Evolutionary conservation across 345 rosid species (phyloP), one percentile per base, ranked within the genome.

Genomic region (Lepidium aucheri): DNA sequence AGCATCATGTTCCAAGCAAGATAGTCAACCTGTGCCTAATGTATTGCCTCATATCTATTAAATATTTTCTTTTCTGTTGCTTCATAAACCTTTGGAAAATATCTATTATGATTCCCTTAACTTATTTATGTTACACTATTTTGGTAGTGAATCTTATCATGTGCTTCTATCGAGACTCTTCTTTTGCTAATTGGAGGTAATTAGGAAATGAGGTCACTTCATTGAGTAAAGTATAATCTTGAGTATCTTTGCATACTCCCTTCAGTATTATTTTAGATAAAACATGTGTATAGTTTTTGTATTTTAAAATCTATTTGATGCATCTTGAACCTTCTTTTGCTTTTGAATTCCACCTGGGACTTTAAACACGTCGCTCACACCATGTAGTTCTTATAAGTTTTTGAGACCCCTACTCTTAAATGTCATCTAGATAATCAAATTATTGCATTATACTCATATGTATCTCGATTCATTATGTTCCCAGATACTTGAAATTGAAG

Each of bases 401-500:
- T 42, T 73, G 47, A 34, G 47, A 49, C 50, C 17, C 53, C 15
- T 12, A 16, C 40, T 50, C 42, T 34, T 6, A 72, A 65, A 4
- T 66, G 49, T 65, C 56, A 24, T 5, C 22, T 55, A 15, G 9
- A 33, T 10, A 56, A 55, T 63, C 38, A 71, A 45, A 43, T 34
- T 3, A 15, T 73, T 6, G 30, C 49, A 71, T 43, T 41, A 22
- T 51, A 30, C 26, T 56, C 34, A 10, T 49, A 17, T 44, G 43
- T 26, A 20, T 73, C 1, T 9, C 1, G 13, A 60, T 53, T 40
- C 35, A 46, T 52, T 69, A 40, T 44, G 53, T 76, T 56, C 73
- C 58, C 70, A 85, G 94, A 80, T 55, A 24, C 61, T 51, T 72
- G 69, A 61, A 73, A 60, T 57, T 46, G 78, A 70, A 70, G 47